phyloP scores from a whole-genome alignment of 495 filamentous ascomycete genomes.

The Podospora australis region DNA sequence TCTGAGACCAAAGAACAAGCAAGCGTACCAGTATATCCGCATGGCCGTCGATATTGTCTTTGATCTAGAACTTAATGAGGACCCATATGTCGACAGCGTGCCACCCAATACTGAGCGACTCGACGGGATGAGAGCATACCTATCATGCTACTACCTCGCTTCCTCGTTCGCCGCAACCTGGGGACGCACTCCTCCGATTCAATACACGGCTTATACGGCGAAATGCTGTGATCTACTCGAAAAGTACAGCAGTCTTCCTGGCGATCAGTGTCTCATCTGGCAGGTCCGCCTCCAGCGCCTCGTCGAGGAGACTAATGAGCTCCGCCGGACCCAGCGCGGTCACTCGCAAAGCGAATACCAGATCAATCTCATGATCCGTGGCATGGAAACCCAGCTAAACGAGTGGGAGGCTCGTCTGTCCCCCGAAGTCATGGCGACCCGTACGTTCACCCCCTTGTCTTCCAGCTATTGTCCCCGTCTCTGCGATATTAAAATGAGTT shows the following conservation, averaged over 20 bases:
- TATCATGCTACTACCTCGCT: conserved; percentile 31
- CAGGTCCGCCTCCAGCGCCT: conserved; percentile 35
- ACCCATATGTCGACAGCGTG: conserved; percentile 14
- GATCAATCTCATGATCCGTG: conserved; percentile 31
- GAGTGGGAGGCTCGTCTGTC: conserved; percentile 34
- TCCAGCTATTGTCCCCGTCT: neutral
- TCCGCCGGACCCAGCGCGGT: conserved; percentile 18
- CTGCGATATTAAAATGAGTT: neutral
- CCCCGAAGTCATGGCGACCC: conserved; percentile 14
- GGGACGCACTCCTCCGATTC: conserved; percentile 20
- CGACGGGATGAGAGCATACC: conserved; percentile 32
- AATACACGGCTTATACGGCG: conserved; percentile 28
- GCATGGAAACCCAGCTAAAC: conserved; percentile 35
- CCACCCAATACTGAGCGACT: conserved; percentile 17
- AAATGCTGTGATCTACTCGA: conserved; percentile 32
- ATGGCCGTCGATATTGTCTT: conserved; percentile 42
- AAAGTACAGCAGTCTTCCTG: conserved; percentile 18
- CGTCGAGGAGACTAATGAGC: conserved; percentile 30
- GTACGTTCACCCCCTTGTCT: neutral
- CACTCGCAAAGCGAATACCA: conserved; percentile 30
- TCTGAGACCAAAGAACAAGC: conserved; percentile 40
- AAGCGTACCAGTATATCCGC: conserved; percentile 36
- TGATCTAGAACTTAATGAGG: conserved; percentile 37
- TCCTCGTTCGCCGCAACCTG: conserved; percentile 32
- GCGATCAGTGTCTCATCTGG: conserved; percentile 36